Conservation (phyloP, 2,329 filamentous ascomycete species). For the Aureobasidium vineae region DNA sequence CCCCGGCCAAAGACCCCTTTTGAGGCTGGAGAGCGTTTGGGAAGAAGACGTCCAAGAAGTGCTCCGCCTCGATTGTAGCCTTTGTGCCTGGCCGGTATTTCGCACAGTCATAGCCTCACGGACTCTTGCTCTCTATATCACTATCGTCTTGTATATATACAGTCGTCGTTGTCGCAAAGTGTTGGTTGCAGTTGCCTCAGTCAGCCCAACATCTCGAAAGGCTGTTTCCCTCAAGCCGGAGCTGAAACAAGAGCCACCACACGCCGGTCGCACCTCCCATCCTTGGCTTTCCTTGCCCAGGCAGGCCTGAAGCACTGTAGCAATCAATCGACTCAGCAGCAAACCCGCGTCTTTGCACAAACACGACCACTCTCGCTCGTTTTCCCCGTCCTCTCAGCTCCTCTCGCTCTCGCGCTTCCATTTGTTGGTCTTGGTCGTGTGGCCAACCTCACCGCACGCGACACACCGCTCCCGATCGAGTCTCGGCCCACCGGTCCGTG, state of each 20-base stretch:
- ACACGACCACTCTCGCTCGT: conserved; percentile 9
- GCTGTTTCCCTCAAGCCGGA: conserved; percentile 1
- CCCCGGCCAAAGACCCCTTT: conserved; percentile 1
- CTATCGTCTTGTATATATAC: not conserved
- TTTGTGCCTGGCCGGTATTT: conserved; percentile 1
- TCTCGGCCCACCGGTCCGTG: conserved; percentile 11
- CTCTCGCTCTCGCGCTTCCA: not conserved
- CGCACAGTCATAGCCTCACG: conserved; percentile 18
- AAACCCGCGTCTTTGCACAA: not conserved
- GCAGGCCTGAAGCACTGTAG: conserved; percentile 4
- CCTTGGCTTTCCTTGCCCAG: conserved; percentile 10
- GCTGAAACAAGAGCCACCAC: conserved; percentile 1
- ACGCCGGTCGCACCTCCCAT: conserved; percentile 3
- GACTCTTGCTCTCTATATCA: not conserved
- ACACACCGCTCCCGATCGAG: conserved; percentile 10
- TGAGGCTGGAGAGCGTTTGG: conserved; percentile 8
- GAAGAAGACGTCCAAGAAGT: not conserved
- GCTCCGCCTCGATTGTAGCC: not conserved
- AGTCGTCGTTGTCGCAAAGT: not conserved
- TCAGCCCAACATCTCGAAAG: not conserved
- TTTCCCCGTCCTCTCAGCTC: not conserved
- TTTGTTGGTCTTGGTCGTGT: conserved; percentile 11
- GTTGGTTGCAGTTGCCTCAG: conserved; percentile 3
- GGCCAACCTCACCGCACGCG: conserved; percentile 10
- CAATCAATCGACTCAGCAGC: conserved; percentile 12